These are phyloP conservation scores for Clonostachys byssicola DNA, from an alignment of 2,329 filamentous ascomycete genomes.

Conservation along the genomic window DNA sequence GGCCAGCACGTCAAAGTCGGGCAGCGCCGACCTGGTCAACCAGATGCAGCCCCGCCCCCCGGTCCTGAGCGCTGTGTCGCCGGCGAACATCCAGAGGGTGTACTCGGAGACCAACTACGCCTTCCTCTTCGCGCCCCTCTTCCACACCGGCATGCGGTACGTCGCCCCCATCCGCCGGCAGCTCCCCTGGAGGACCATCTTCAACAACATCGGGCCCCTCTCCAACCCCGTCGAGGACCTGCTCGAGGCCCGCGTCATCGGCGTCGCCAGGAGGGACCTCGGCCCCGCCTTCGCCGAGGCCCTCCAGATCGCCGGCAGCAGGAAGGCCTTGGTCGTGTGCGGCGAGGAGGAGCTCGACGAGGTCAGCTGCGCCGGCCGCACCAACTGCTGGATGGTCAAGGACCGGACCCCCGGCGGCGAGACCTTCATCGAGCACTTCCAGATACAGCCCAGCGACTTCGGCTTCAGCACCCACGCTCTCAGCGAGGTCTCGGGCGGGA, in stretches of 20 bases:
- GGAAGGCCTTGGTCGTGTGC: conserved; percentile 86
- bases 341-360: conserved; percentile 95
- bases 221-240: conserved; percentile 83
- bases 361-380: conserved; percentile 84
- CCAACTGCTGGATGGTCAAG: conserved; percentile 81
- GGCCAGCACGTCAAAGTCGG: conserved; percentile 91
- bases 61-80: conserved; percentile 69
- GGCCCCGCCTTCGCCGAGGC: conserved; percentile 88
- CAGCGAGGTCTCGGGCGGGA: conserved; percentile 74
- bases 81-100: conserved; percentile 64
- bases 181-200: conserved; percentile 92
- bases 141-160: conserved; percentile 91
- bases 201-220: conserved; percentile 92
- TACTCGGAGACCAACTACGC: conserved; percentile 85
- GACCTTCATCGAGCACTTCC: conserved; percentile 69
- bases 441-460: conserved; percentile 79
- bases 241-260: conserved; percentile 89
- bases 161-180: conserved; percentile 82
- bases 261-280: conserved; percentile 82
- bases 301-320: conserved; percentile 68
- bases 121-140: conserved; percentile 93
- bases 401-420: conserved; percentile 32
- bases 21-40: conserved; percentile 86
- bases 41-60: conserved; percentile 70
- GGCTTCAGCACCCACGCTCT: conserved; percentile 74